Evolutionary conservation across 192 early-diverging fungal species (phyloP).

Genomic region (Backusella westeae): DNA sequence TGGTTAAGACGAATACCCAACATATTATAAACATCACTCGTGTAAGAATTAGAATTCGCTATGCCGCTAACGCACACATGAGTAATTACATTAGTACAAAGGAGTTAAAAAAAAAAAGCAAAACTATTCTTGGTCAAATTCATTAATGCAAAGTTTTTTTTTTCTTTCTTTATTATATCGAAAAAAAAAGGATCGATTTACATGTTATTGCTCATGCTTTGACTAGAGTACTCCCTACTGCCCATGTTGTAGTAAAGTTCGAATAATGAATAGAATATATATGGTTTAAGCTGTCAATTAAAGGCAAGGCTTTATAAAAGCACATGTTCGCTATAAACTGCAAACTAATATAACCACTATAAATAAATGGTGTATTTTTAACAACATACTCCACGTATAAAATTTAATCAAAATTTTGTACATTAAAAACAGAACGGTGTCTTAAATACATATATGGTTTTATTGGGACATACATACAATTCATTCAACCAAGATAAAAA

Average conservation of each 20-base stretch:
- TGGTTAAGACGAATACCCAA: background rate
- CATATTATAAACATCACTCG: background rate
- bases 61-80: background rate
- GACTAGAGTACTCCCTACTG: background rate
- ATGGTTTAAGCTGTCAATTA: slow-evolving; percentile 1
- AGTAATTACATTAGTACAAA: background rate
- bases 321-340: background rate
- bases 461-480: background rate
- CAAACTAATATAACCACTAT: background rate
- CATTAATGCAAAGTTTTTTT: slow-evolving; percentile 2
- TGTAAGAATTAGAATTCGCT: background rate
- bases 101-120: background rate
- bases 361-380: slow-evolving; percentile 1
- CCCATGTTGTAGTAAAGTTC: background rate
- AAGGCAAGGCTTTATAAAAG: background rate
- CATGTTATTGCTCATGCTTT: background rate
- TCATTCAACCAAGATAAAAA: background rate
- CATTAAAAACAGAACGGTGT: slow-evolving; percentile 1
- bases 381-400: background rate
- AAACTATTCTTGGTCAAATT: background rate
- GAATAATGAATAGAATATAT: background rate
- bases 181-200: background rate
- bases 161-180: background rate
- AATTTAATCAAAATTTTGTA: background rate
- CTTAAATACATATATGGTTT: background rate